These are phyloP conservation scores for Bruguiera gymnorhiza DNA, from an alignment of 345 rosid species.

Conservation along the genomic window DNA sequence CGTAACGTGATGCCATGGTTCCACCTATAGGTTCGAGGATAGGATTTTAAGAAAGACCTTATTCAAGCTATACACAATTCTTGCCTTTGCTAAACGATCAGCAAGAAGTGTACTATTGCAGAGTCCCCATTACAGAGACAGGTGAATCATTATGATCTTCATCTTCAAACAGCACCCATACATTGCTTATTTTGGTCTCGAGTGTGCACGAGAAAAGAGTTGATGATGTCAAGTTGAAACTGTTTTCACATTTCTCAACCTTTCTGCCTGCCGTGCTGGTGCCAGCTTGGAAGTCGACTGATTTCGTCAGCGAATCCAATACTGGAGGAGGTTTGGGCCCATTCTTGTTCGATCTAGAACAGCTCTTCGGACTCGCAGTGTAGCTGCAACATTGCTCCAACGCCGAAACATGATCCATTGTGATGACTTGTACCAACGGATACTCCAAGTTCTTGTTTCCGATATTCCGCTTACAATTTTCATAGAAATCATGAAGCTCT, in stretches of 20 bases:
- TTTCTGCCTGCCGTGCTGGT: not conserved
- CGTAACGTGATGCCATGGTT: not conserved
- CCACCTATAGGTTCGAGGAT: not conserved
- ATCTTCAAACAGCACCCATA: slow-evolving; percentile 76
- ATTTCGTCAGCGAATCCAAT: slow-evolving; percentile 15
- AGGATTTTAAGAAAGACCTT: not conserved
- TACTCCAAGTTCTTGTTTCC: slow-evolving; percentile 59
- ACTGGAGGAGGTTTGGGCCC: slow-evolving; percentile 8
- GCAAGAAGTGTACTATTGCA: not conserved
- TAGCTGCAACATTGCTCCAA: slow-evolving; percentile 47
- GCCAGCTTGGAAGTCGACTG: slow-evolving; percentile 15
- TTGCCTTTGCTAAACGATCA: not conserved
- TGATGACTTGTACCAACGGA: slow-evolving; percentile 55
- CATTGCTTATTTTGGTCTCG: slow-evolving; percentile 76
- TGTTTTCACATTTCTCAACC: slow-evolving; percentile 10
- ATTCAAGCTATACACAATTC: not conserved
- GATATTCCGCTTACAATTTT: slow-evolving; percentile 43
- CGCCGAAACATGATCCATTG: slow-evolving; percentile 57
- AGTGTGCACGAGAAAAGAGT: slow-evolving; percentile 44
- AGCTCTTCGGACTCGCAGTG: not conserved
- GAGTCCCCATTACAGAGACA: not conserved
- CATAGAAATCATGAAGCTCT: slow-evolving; percentile 47
- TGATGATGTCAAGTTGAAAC: slow-evolving; percentile 18
- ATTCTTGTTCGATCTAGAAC: not conserved
- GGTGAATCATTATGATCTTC: slow-evolving; percentile 17